Base-by-base conservation (phyloP, 2,329 filamentous ascomycete species). In the Tolypocladium capitatum region DNA sequence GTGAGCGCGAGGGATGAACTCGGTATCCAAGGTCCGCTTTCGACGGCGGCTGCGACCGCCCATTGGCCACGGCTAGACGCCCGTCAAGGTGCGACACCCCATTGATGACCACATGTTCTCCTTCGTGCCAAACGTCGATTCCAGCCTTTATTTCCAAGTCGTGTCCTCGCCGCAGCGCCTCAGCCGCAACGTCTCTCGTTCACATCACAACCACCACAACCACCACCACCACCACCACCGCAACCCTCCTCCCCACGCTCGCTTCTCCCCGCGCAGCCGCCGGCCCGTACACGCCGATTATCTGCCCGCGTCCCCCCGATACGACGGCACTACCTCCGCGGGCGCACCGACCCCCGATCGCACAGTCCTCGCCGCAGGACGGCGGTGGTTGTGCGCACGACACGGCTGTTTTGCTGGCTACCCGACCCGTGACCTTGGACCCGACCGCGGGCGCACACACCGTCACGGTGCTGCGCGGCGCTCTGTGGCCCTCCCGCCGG, bases 401-500 rank as follows among this genome's bases (percentile, higher is more conserved):
- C 24, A 27, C 10, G 14, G 21, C 21, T 21, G 36, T 40, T 40
- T 16, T 9, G 21, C 20, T 16, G 24, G n/a, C 38, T 18, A 21
- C 24, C 27, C 34, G 28, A 16, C 44, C n/a, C 38, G 38, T 28
- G 8, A n/a, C 16, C 38, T 28, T 18, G 20, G 32, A 16, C 18
- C n/a, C 43, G n/a, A 7, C 20, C 35, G 43, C 32, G 43, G 35
- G 40, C 34, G 38, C 50, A 41, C 43, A 44, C 46, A n/a, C 43
- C 46, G 28, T 43, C 40, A 42, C 46, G 43, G 41, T 46, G 41
- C 36, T 44, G 34, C 34, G 46, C 21, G 44, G 18, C 36, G 45
- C 21, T 52, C 40, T 21, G 32, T n/a, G 11, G 9, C 31, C 31
- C 16, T 27, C 33, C 49, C 43, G 50, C 46, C 51, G 63, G 65